A percentile compares a stretch with the other conserved stretches of the same genome.
phyloP scores from a whole-genome alignment of 1,139 yeast genomes.

The Debaryomyces subglobosus region DNA sequence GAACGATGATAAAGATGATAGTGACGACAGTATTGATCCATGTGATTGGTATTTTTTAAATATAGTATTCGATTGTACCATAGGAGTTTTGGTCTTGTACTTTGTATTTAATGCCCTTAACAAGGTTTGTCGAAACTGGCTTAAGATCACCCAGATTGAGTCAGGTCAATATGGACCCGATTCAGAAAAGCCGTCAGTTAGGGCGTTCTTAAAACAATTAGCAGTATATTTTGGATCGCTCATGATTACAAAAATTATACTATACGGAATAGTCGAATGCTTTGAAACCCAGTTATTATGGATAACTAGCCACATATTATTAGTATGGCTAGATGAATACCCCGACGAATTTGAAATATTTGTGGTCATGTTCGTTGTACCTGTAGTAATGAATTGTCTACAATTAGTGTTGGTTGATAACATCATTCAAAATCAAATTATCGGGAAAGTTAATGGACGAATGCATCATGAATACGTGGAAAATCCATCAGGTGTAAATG shows the following conservation, averaged over 20 bases:
- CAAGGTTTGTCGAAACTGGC: constrained; percentile 36
- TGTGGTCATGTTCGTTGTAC: constrained; percentile 82
- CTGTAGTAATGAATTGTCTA: constrained; percentile 78
- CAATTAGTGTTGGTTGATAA: constrained; percentile 88
- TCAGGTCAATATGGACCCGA: constrained; percentile 81
- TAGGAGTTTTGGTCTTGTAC: constrained; percentile 86
- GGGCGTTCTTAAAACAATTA: constrained; percentile 75
- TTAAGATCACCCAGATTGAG: constrained; percentile 55
- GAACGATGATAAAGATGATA: constrained; percentile 15
- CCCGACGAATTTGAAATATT: constrained; percentile 79
- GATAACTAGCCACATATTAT: constrained; percentile 47
- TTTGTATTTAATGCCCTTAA: constrained; percentile 53
- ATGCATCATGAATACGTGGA: constrained; percentile 17
- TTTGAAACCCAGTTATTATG: constrained; percentile 46
- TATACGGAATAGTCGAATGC: constrained; percentile 42
- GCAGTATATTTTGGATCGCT: constrained; percentile 65
- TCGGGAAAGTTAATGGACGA: constrained; percentile 27
- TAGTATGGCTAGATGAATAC: constrained; percentile 79
- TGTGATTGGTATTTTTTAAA: constrained; percentile 93
- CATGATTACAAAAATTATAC: constrained; percentile 62
- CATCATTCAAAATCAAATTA: constrained; percentile 63
- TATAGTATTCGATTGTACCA: constrained; percentile 85
- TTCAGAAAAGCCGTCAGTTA: constrained; percentile 59
- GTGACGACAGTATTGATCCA: constrained; percentile 44
- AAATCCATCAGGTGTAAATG: constrained; percentile 8